Evolutionary conservation across 2,329 filamentous ascomycete species (phyloP).

Genomic region (Colletotrichum somersetense): DNA sequence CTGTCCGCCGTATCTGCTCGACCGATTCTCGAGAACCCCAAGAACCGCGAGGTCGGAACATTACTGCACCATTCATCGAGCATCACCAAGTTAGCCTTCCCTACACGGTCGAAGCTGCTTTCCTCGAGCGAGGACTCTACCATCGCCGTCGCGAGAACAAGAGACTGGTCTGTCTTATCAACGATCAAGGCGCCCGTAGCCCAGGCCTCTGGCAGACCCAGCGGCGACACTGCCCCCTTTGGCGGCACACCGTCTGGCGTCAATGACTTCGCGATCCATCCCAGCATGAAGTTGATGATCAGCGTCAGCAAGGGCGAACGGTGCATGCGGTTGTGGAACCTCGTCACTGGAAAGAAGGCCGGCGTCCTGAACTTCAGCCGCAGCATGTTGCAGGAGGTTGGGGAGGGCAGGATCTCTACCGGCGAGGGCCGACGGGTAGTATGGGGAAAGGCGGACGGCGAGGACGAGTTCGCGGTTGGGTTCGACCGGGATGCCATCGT

Average conservation of each 20-base stretch:
- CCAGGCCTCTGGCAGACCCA: constrained; percentile 83
- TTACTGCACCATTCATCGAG: constrained; percentile 88
- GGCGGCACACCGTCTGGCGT: constrained; percentile 88
- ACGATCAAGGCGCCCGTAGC: constrained; percentile 91
- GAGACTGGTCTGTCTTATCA: constrained; percentile 90
- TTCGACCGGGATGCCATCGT: constrained; percentile 89
- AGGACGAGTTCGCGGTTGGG: constrained; percentile 86
- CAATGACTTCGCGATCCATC: constrained; percentile 95
- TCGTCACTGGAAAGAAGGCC: constrained; percentile 96
- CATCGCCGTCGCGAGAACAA: constrained; percentile 85
- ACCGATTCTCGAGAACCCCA: constrained; percentile 84
- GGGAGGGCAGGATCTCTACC: constrained; percentile 80
- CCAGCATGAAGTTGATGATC: constrained; percentile 96
- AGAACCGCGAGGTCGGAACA: constrained; percentile 89
- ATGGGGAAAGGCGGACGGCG: constrained; percentile 80
- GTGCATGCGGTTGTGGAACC: constrained; percentile 94
- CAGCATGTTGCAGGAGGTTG: constrained; percentile 78
- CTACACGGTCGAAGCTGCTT: constrained; percentile 87
- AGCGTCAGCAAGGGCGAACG: constrained; percentile 90
- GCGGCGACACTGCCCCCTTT: constrained; percentile 87
- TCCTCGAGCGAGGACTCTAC: constrained; percentile 92
- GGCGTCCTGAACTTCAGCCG: constrained; percentile 88
- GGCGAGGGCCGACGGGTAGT: constrained; percentile 87
- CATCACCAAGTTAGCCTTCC: constrained; percentile 84
- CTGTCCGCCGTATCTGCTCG: constrained; percentile 78